Percentiles rank a stretch among this genome's conserved stretches.
Conservation (phyloP, 2,329 filamentous ascomycete genomes). For the Nannizziopsis arthrosporioides region DNA sequence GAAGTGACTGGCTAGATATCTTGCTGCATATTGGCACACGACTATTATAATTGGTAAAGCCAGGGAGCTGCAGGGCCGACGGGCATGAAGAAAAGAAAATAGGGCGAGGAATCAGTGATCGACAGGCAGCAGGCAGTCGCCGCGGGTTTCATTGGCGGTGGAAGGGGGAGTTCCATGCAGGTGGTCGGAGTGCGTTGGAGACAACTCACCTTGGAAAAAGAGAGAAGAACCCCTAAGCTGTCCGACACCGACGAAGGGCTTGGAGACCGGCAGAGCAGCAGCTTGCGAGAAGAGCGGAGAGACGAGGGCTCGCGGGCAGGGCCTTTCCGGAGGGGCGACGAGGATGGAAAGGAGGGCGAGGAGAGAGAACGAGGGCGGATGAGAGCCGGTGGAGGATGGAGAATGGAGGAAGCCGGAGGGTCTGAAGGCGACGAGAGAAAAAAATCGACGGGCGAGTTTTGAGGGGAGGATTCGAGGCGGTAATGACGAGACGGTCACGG, state of each 20-base stretch:
- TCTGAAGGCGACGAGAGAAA: slow-evolving; percentile 16
- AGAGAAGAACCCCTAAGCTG: slow-evolving; percentile 1
- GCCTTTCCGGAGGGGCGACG: background rate
- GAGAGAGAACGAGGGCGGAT: slow-evolving; percentile 16
- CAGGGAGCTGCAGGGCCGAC: background rate
- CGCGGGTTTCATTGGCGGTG: slow-evolving; percentile 2
- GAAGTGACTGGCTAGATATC: too few species aligned
- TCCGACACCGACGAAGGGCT: background rate
- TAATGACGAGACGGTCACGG: too few species aligned
- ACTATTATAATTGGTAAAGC: too few species aligned
- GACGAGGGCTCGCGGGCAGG: background rate
- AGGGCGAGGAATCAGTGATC: background rate
- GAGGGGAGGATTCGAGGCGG: slow-evolving; percentile 7
- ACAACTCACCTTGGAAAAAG: slow-evolving; percentile 2
- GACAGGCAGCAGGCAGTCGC: background rate
- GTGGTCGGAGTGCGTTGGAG: background rate
- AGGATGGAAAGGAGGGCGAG: slow-evolving; percentile 15
- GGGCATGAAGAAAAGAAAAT: background rate
- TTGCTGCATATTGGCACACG: too few species aligned
- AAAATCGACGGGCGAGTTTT: slow-evolving; percentile 10
- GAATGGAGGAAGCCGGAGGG: slow-evolving; percentile 21
- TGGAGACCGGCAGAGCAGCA: background rate
- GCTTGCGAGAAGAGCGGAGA: background rate
- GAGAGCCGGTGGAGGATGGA: slow-evolving; percentile 18
- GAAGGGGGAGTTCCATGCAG: background rate